Evolutionary conservation across 139 green algal genomes (phyloP).

Genomic region (Closterium sp.): DNA sequence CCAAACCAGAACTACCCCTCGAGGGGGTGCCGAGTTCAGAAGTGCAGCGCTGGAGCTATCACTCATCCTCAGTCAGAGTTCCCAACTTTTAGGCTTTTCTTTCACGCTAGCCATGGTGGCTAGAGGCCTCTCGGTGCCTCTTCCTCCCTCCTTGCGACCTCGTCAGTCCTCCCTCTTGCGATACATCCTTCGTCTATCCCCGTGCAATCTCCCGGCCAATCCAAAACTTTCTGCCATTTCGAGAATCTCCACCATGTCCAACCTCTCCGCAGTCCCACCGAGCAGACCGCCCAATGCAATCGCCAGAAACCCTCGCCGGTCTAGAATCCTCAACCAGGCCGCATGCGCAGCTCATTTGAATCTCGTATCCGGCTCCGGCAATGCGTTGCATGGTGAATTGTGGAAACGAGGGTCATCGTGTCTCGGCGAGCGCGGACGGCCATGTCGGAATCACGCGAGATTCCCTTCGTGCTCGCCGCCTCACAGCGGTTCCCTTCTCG

Average conservation of each 20-base stretch:
- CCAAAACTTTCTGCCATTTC: background rate
- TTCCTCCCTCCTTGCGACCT: background rate
- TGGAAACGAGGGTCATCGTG: too few species aligned
- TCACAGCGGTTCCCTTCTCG: too few species aligned
- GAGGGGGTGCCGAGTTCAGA: too few species aligned
- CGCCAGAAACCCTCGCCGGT: background rate
- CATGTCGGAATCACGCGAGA: too few species aligned
- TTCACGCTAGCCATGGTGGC: background rate
- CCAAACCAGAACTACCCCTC: too few species aligned
- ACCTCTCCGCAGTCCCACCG: background rate
- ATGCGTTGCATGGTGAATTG: background rate
- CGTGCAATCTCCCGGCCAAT: background rate
- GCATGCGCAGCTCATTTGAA: background rate
- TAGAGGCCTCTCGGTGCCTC: background rate
- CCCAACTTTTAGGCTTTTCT: background rate
- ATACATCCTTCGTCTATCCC: background rate
- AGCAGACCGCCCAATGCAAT: background rate
- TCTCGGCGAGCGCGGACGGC: too few species aligned
- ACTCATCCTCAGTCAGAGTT: too few species aligned
- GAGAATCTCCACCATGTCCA: background rate
- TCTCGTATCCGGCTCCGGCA: background rate
- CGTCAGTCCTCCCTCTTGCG: background rate
- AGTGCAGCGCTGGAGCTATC: too few species aligned
- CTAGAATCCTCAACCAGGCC: background rate
- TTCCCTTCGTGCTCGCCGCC: too few species aligned